Evolutionary conservation across 2,329 filamentous ascomycete genomes (phyloP).

Genomic region (Seiridium unicorne): DNA sequence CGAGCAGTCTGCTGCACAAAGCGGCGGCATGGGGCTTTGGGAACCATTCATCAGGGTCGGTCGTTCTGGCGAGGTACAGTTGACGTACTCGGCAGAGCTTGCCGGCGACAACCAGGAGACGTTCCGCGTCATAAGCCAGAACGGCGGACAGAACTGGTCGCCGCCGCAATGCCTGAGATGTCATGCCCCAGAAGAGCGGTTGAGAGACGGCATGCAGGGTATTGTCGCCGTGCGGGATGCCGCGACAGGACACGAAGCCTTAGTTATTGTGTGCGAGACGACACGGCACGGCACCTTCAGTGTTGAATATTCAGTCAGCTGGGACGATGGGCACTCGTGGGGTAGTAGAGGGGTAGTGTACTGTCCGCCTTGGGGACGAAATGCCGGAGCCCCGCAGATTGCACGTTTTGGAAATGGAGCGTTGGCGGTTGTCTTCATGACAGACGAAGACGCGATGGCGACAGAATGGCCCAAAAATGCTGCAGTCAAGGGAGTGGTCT

Average conservation of each 20-base stretch:
- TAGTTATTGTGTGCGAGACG: conserved; percentile 46
- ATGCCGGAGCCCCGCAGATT: conserved; percentile 45
- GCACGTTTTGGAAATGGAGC: conserved; percentile 35
- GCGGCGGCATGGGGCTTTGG: conserved; percentile 43
- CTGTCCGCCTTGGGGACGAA: conserved; percentile 32
- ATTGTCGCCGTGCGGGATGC: conserved; percentile 28
- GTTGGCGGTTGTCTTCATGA: conserved; percentile 44
- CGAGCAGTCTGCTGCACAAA: conserved; percentile 38
- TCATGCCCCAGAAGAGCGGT: conserved; percentile 28
- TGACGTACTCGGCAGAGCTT: conserved; percentile 46
- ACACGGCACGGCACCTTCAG: conserved; percentile 38
- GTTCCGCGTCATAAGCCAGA: conserved; percentile 42
- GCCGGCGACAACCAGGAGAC: conserved; percentile 45
- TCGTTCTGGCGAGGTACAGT: conserved; percentile 33
- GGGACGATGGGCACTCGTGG: conserved; percentile 41
- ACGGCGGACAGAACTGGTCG: conserved; percentile 42
- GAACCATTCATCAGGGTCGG: conserved; percentile 47
- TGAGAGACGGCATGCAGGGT: conserved; percentile 44
- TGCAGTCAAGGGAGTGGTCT: conserved; percentile 38
- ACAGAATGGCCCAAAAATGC: conserved; percentile 38
- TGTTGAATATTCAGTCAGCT: conserved; percentile 42
- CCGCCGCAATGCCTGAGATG: conserved; percentile 37
- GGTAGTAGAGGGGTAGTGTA: conserved; percentile 38
- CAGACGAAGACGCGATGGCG: conserved; percentile 37
- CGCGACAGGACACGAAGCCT: conserved; percentile 27